Evolutionary conservation across 169 alveolate genomes (phyloP), one percentile per base, ranked within the genome.

Genomic region (Cryptosporidium canis): DNA sequence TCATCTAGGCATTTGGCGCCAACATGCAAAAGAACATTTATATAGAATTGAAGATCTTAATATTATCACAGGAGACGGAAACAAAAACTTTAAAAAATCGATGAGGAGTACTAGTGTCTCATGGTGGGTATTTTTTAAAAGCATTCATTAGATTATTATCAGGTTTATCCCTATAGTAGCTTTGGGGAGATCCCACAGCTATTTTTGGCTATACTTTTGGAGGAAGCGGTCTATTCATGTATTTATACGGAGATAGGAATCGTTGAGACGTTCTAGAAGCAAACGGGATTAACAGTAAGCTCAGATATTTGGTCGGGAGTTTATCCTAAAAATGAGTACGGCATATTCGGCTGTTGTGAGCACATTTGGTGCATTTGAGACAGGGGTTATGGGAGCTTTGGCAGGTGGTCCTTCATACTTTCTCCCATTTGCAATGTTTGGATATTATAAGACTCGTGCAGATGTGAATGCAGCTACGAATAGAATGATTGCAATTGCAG

Each of bases 371-470:
- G 87, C 77, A 9, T 3, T 77, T 35, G 87, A 77, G 39, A 58
- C 87, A 9, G 87, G 87, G 4, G 43, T 77, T n/a, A 35, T 77
- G 87, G 87, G 66, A 61, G 41, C 87, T 58, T 45, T 77, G 33
- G 70, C 87, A 56, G 87, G 87, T 0, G 87, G 87, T 8, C 65
- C 87, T 14, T 58, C 87, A 0, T 77, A 77, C 44, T 77, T 77
- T 61, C 35, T 77, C 43, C 87, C 87, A 5, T 77, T 77, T 56
- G 71, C 87, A 29, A 31, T 61, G 8, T 77, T 77, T 58, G 87
- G 87, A 18, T 77, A 61, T 44, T 77, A 35, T 41, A 77, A 61
- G 47, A 77, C 77, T 11, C 47, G 55, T 14, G 14, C 61, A 21
- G 72, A 55, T 21, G 47, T 61, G 6, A 47, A 58, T 11, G 71